Base-by-base conservation (phyloP, 225 moss, liverwort and hornwort species). In the Pseudoscleropodium purum region DNA sequence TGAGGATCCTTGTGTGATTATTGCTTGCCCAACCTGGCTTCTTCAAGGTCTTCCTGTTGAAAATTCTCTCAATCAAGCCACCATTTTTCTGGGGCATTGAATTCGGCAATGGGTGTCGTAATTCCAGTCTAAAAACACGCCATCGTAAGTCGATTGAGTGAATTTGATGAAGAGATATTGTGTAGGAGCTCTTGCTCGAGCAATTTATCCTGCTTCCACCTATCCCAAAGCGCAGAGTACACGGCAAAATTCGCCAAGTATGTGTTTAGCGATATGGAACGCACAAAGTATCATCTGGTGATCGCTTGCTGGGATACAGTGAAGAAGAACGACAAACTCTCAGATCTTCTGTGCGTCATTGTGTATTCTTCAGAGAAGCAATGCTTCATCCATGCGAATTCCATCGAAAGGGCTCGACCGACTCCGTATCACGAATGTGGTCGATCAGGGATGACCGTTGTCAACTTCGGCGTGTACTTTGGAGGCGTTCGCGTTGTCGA, bases 341-440 rank as follows among this genome's bases (percentile, higher is more conserved):
- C 21, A 37, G 95, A 95, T 39, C 81, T 91, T 27, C 33, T 95
- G 33, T 89, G 92, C 54, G 79, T 95, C 54, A 85, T 95, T 47
- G 95, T 95, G 13, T 95, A 95, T 70, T 95, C 95, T 47, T 92
- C 92, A 15, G 90, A 93, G 86, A 93, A 92, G 56, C 92, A 95
- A 45, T 89, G 90, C 72, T 95, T 95, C 17, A 88, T 95, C 70
- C 92, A 93, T 66, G 95, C 95, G 18, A 93, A 93, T 69, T 93
- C 89, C 34, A 92, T 93, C 7, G 93, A 93, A 77, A 86, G 84
- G 36, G 93, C 95, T 54, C 88, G 91, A 16, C 90, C 95, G 1
- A 89, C 92, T 62, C 92, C 91, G 7, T 84, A 90, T 37, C 92
- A 94, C 47, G 91, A 92, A 37, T 94, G 95, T 56, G 95, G 95